Evolutionary conservation across 164 flowering plant species (phyloP).

Genomic region (Magnolia kwangsiensis): DNA sequence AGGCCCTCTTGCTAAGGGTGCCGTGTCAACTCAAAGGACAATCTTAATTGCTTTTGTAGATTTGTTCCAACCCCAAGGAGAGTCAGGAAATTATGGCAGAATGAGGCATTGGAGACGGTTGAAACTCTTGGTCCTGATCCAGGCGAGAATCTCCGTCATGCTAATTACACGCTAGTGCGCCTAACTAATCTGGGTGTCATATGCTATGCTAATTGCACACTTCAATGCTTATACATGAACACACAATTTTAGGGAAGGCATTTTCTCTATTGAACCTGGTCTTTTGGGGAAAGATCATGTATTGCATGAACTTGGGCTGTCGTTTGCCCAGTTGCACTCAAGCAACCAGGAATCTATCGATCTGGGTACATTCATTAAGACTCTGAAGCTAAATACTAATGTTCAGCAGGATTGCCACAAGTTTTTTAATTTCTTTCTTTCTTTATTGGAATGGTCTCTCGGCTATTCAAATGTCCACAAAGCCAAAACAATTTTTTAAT

Average conservation of each 20-base stretch:
- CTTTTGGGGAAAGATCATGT: too few species aligned
- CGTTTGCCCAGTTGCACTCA: too few species aligned
- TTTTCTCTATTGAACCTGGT: constrained; percentile 41
- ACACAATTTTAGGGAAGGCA: constrained; percentile 65
- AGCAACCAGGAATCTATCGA: too few species aligned
- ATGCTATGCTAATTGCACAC: constrained; percentile 94
- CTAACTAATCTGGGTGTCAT: constrained; percentile 91
- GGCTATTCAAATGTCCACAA: constrained; percentile 51
- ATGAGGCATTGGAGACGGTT: constrained; percentile 18
- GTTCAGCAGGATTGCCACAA: constrained; percentile 97
- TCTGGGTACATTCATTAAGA: too few species aligned
- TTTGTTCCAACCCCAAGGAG: constrained; percentile 75
- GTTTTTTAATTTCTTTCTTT: constrained; percentile 73
- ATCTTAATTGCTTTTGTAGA: constrained; percentile 93
- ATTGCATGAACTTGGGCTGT: too few species aligned
- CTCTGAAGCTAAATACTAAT: constrained; percentile 15
- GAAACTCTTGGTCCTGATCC: constrained; percentile 56
- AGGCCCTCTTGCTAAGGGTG: constrained; percentile 88
- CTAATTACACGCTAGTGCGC: background rate
- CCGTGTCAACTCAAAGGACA: constrained; percentile 78
- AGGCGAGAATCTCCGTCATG: constrained; percentile 49
- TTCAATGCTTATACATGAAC: constrained; percentile 88
- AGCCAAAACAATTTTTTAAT: constrained; percentile 48
- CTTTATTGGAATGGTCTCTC: constrained; percentile 76
- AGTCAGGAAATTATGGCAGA: constrained; percentile 75